Evolutionary conservation across 2,329 filamentous ascomycete species (phyloP), one percentile per base, ranked within the genome.

Genomic region (Venturia pyrina): DNA sequence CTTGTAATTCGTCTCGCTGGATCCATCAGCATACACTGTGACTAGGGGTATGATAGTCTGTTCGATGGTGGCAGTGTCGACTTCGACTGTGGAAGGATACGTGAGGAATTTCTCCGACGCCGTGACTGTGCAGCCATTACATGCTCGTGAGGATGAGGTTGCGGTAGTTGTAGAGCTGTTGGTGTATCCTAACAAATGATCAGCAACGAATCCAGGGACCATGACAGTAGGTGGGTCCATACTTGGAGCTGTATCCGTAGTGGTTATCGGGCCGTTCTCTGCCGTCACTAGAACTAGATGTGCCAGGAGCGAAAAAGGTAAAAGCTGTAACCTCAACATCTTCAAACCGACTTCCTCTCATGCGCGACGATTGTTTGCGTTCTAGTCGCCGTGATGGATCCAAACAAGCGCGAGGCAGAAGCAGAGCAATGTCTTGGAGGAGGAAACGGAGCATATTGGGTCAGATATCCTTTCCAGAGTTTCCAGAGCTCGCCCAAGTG

Each of bases 1-100:
- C 34, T 32, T 59, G 63, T 65, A 65, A 53, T 65, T 65, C 48
- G 63, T 65, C 40, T 60, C 63, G 11, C n/a, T 57, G 3, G 32
- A 46, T 43, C 63, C 63, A 59, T 65, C 50, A 28, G 63, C 5
- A 37, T 65, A 48, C 19, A 65, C 24, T n/a, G 63, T 65, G 41
- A 65, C 63, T 17, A 65, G 37, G 2, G 63, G 63, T 28, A 65
- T 44, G 21, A 53, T n/a, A 2, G 63, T 65, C 15, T 40, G 37
- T 19, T 44, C 60, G 37, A 62, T 62, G n/a, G 48, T 65, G 32
- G 48, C 40, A 21, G 24, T 59, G 11, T 59, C 53, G n/a, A 59
- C 32, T 7, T 65, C 63, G 11, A 64, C 62, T 5, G 11, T 19
- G 50, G 48, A 50, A 13, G 63, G 63, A 32, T 65, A 65, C 10